phyloP scores from a whole-genome alignment of 1,284 basidiomycete species.

The Malassezia equina region DNA sequence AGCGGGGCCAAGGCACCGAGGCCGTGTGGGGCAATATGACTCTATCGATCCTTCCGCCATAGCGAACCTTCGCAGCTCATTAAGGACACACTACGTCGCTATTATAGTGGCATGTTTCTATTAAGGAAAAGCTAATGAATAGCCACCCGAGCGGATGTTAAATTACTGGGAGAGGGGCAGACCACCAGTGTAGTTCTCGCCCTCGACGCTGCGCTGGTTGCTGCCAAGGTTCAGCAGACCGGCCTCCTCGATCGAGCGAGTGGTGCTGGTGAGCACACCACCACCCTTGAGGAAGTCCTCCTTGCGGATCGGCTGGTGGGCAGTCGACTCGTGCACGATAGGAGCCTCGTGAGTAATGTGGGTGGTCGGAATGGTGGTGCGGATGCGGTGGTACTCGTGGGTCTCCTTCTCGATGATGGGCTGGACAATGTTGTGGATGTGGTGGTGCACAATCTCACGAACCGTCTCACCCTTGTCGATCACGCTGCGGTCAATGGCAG shows the following conservation, averaged over 20 bases:
- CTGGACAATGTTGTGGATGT: conserved; percentile 48
- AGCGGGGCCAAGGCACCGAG: neutral
- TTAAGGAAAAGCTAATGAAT: conserved; percentile 1
- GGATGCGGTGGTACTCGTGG: conserved; percentile 46
- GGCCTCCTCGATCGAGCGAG: conserved; percentile 25
- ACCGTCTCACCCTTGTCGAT: conserved; percentile 47
- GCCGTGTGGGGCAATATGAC: conserved; percentile 7
- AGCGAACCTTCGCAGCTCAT: neutral
- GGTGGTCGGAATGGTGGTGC: conserved; percentile 40
- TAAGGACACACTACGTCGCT: neutral
- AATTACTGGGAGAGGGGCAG: conserved; percentile 5
- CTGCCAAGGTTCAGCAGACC: conserved; percentile 36
- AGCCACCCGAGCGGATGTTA: neutral
- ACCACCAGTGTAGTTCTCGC: conserved; percentile 19
- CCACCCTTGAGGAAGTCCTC: conserved; percentile 39
- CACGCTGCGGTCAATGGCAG: conserved; percentile 32
- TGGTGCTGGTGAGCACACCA: conserved; percentile 29
- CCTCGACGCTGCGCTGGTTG: conserved; percentile 36
- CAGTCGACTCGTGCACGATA: conserved; percentile 43
- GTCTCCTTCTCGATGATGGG: conserved; percentile 46
- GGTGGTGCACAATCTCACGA: conserved; percentile 43
- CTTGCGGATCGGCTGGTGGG: conserved; percentile 39
- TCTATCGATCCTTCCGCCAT: neutral
- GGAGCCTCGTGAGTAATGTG: conserved; percentile 44
- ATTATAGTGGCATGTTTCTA: conserved; percentile 13